Evolutionary conservation across 352 stramenopile species (phyloP).

Genomic region (Phytophthora cryptogea): DNA sequence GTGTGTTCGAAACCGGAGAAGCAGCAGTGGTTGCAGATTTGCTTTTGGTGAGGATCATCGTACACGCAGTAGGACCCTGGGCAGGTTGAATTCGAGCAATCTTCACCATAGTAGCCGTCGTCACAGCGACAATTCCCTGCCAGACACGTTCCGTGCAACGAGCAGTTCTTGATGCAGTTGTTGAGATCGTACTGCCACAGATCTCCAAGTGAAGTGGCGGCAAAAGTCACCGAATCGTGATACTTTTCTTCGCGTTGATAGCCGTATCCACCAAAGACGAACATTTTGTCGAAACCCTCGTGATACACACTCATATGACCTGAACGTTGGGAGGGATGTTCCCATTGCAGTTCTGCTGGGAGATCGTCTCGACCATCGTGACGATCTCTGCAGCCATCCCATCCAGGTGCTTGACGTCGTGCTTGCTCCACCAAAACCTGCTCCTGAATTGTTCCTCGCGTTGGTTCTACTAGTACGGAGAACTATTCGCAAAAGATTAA

Average conservation of each 20-base stretch:
- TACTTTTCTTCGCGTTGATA: slow-evolving; percentile 77
- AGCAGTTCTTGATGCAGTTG: slow-evolving; percentile 95
- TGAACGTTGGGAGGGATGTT: slow-evolving; percentile 83
- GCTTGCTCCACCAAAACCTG: slow-evolving; percentile 90
- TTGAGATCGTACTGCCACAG: slow-evolving; percentile 92
- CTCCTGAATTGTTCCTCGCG: slow-evolving; percentile 62
- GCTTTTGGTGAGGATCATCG: slow-evolving; percentile 77
- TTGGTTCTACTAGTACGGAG: slow-evolving; percentile 91
- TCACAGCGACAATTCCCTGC: slow-evolving; percentile 94
- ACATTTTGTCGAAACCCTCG: slow-evolving; percentile 59
- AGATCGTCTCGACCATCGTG: slow-evolving; percentile 70
- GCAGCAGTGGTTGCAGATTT: slow-evolving; percentile 95
- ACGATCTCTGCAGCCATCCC: slow-evolving; percentile 95
- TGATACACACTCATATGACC: slow-evolving; percentile 90
- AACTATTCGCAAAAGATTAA: slow-evolving; percentile 42
- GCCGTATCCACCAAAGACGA: slow-evolving; percentile 90
- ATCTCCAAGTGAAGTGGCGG: slow-evolving; percentile 71
- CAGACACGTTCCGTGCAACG: slow-evolving; percentile 88
- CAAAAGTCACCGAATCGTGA: slow-evolving; percentile 58
- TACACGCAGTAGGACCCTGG: slow-evolving; percentile 94
- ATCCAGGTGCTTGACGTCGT: slow-evolving; percentile 89
- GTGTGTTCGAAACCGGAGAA: slow-evolving; percentile 88
- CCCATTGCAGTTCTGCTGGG: slow-evolving; percentile 74
- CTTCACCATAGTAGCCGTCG: slow-evolving; percentile 95
- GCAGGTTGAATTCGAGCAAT: slow-evolving; percentile 96